Evolutionary conservation across 1,284 basidiomycete genomes (phyloP).

Genomic region (Trichosporon sp.): DNA sequence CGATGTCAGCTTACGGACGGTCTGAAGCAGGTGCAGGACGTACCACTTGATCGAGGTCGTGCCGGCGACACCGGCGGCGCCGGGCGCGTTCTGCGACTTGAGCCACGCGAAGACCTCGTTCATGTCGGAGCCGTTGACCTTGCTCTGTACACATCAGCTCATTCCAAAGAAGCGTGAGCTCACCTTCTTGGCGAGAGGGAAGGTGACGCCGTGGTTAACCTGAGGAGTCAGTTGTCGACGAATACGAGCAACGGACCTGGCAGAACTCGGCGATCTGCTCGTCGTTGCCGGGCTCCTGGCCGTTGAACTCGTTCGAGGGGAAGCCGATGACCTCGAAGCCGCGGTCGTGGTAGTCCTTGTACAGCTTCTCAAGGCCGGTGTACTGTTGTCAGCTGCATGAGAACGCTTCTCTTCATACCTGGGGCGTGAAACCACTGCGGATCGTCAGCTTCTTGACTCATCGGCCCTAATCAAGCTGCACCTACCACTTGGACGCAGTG

Average conservation of each 20-base stretch:
- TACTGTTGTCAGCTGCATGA: slow-evolving; percentile 46
- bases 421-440: slow-evolving; percentile 51
- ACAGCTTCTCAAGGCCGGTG: slow-evolving; percentile 59
- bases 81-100: slow-evolving; percentile 60
- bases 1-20: neutral
- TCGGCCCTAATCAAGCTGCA: slow-evolving; percentile 3
- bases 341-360: slow-evolving; percentile 59
- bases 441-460: slow-evolving; percentile 23
- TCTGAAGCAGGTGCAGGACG: neutral
- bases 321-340: slow-evolving; percentile 60
- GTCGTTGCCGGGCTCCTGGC: slow-evolving; percentile 76
- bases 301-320: slow-evolving; percentile 59
- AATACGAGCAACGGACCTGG: slow-evolving; percentile 51
- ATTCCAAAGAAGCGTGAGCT: slow-evolving; percentile 25
- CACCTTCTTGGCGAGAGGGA: slow-evolving; percentile 78
- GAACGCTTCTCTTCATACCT: slow-evolving; percentile 33
- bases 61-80: slow-evolving; percentile 42
- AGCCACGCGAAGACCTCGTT: slow-evolving; percentile 85
- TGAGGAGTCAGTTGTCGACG: slow-evolving; percentile 21
- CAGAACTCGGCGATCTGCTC: slow-evolving; percentile 64
- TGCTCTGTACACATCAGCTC: slow-evolving; percentile 65
- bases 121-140: slow-evolving; percentile 78
- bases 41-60: slow-evolving; percentile 52
- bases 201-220: slow-evolving; percentile 77
- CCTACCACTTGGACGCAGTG: slow-evolving; percentile 60